Percentiles rank a stretch among this genome's conserved stretches.
These are phyloP conservation scores for Cryptosporidium bovis DNA, from an alignment of 169 alveolate genomes.

Conservation along the genomic window DNA sequence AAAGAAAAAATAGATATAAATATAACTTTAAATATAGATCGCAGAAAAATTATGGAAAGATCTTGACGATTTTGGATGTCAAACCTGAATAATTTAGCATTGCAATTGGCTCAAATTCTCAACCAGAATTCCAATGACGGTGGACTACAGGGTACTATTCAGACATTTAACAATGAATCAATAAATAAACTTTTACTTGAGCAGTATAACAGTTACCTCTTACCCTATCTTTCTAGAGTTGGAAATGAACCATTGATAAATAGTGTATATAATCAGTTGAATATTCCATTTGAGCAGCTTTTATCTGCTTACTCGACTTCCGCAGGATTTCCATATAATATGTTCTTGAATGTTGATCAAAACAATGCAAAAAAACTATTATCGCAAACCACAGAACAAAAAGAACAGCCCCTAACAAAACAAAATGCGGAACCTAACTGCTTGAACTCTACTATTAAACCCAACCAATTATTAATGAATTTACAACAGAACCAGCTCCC, in stretches of 20 bases:
- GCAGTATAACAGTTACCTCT: slow-evolving; percentile 45
- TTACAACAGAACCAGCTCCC: slow-evolving; percentile 40
- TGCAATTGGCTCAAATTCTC: slow-evolving; percentile 74
- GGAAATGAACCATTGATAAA: slow-evolving; percentile 27
- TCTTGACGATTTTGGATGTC: slow-evolving; percentile 72
- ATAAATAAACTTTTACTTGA: slow-evolving; percentile 38
- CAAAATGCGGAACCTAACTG: slow-evolving; percentile 10
- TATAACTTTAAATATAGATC: slow-evolving; percentile 67
- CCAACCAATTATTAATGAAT: slow-evolving; percentile 21
- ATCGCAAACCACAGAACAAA: slow-evolving; percentile 9
- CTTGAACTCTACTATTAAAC: slow-evolving; percentile 21
- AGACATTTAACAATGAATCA: slow-evolving; percentile 9
- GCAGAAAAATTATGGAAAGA: slow-evolving; percentile 65
- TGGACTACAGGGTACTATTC: slow-evolving; percentile 36
- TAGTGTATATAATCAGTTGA: slow-evolving; percentile 5
- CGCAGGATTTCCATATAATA: slow-evolving; percentile 6
- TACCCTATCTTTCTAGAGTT: slow-evolving; percentile 40
- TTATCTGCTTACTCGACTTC: slow-evolving; percentile 12
- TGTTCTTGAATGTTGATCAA: slow-evolving; percentile 21
- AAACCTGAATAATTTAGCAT: slow-evolving; percentile 70
- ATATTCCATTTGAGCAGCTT: slow-evolving; percentile 23
- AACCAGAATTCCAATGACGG: slow-evolving; percentile 49
- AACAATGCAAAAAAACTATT: neutral
- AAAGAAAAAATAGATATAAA: slow-evolving; percentile 66
- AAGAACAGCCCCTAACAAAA: slow-evolving; percentile 16